Evolutionary conservation across 1,284 basidiomycete species (phyloP).

Genomic region (Rhodotorula sp.): DNA sequence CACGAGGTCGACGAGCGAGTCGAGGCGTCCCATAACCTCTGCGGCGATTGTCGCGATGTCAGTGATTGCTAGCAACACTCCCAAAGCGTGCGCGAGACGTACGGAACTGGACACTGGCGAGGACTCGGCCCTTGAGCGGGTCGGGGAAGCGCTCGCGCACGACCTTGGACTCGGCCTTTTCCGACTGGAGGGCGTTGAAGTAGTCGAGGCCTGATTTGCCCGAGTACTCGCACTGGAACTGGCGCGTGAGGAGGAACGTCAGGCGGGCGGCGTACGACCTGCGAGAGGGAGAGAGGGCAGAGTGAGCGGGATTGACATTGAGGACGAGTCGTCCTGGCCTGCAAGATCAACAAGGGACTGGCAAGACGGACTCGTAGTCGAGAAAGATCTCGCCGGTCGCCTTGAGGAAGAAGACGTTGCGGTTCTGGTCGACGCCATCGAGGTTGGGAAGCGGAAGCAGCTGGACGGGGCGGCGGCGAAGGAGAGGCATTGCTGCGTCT

Average conservation of each 20-base stretch:
- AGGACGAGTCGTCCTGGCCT: too few species aligned
- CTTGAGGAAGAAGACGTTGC: slow-evolving; percentile 77
- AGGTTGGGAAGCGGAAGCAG: slow-evolving; percentile 41
- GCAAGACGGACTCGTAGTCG: slow-evolving; percentile 76
- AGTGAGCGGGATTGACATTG: not conserved
- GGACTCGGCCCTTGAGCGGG: slow-evolving; percentile 84
- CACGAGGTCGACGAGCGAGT: slow-evolving; percentile 88
- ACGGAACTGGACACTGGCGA: slow-evolving; percentile 95
- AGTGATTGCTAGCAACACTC: not conserved
- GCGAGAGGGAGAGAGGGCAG: not conserved
- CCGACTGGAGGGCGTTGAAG: slow-evolving; percentile 89
- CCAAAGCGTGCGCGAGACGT: slow-evolving; percentile 52
- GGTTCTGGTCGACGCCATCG: slow-evolving; percentile 16
- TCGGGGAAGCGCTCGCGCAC: slow-evolving; percentile 90
- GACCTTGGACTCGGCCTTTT: slow-evolving; percentile 80
- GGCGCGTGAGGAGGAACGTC: slow-evolving; percentile 88
- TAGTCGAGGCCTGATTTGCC: slow-evolving; percentile 91
- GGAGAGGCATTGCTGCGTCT: slow-evolving; percentile 41
- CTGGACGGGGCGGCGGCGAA: slow-evolving; percentile 41
- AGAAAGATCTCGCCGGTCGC: slow-evolving; percentile 95
- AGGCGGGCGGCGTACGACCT: slow-evolving; percentile 76
- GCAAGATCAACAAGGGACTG: too few species aligned
- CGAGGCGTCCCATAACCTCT: slow-evolving; percentile 94
- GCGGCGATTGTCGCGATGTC: slow-evolving; percentile 2
- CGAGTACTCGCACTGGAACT: slow-evolving; percentile 93